These are phyloP conservation scores for Hypoxylon trugodes DNA, from an alignment of 495 filamentous ascomycete species.

Conservation along the genomic window DNA sequence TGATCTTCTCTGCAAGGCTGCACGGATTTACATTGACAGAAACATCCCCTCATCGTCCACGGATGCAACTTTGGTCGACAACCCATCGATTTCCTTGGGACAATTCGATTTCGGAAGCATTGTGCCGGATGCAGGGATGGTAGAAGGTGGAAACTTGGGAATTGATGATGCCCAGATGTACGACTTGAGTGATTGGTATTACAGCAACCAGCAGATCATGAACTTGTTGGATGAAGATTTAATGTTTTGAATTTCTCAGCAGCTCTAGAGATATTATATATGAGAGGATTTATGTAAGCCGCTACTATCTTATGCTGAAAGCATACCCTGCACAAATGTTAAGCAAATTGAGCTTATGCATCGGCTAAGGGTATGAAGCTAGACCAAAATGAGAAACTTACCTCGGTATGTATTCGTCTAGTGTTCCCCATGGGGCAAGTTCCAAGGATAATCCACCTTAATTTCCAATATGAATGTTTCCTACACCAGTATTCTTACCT, in stretches of 20 bases:
- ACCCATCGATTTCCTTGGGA: background rate
- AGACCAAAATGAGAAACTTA: background rate
- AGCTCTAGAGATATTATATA: no score
- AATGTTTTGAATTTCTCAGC: background rate
- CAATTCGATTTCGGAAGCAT: conserved; percentile 1
- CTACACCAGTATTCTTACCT: no score
- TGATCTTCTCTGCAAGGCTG: conserved; percentile 14
- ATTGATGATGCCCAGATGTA: conserved; percentile 8
- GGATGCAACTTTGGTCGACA: background rate
- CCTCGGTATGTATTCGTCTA: conserved; percentile 21
- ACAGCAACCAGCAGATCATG: conserved; percentile 14
- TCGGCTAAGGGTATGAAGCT: no score
- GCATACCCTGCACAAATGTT: no score
- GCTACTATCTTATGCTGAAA: no score
- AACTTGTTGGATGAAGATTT: conserved; percentile 14
- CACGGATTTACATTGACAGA: conserved; percentile 5
- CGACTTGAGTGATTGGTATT: conserved; percentile 14
- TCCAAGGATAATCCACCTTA: background rate
- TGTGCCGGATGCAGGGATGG: background rate
- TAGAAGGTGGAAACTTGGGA: background rate
- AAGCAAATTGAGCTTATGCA: background rate
- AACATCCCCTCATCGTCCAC: background rate
- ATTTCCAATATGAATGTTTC: no score
- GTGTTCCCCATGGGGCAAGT: conserved; percentile 24
- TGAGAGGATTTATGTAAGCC: no score